Evolutionary conservation across 345 rosid species (phyloP).

Genomic region (Erysimum cheiranthoides): DNA sequence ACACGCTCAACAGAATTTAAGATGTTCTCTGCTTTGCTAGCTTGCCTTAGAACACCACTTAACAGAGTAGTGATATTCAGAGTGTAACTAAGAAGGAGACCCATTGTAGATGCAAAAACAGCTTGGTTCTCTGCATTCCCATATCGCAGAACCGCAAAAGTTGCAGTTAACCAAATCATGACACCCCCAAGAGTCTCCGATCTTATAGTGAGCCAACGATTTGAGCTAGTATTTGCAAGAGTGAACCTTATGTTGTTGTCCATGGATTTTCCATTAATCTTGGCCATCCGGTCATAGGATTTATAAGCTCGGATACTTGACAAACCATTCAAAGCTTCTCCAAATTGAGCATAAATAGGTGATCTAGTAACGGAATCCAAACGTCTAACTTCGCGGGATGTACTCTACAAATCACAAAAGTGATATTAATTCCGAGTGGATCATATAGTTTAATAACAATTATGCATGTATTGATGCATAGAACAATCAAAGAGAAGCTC

Average conservation of each 20-base stretch:
- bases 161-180: slow-evolving; percentile 94
- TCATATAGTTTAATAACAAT: not conserved
- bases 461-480: slow-evolving; percentile 24
- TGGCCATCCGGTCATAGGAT: slow-evolving; percentile 85
- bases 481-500: not conserved
- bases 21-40: slow-evolving; percentile 94
- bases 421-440: slow-evolving; percentile 12
- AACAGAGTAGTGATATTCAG: slow-evolving; percentile 77
- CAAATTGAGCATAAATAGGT: slow-evolving; percentile 91
- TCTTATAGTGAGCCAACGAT: slow-evolving; percentile 89
- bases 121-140: slow-evolving; percentile 68
- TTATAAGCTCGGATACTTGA: slow-evolving; percentile 88
- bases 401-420: slow-evolving; percentile 60
- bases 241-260: slow-evolving; percentile 93
- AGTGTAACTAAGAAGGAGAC: slow-evolving; percentile 89
- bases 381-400: slow-evolving; percentile 92
- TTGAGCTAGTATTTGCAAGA: slow-evolving; percentile 76
- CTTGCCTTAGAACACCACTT: slow-evolving; percentile 84
- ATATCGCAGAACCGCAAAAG: slow-evolving; percentile 81
- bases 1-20: slow-evolving; percentile 94
- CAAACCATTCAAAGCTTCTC: slow-evolving; percentile 94
- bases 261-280: slow-evolving; percentile 80
- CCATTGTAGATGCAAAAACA: slow-evolving; percentile 86
- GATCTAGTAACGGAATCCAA: slow-evolving; percentile 88
- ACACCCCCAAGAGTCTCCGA: slow-evolving; percentile 87